Evolutionary conservation across 2,329 filamentous ascomycete species (phyloP).

Genomic region (Penicillium sp.): DNA sequence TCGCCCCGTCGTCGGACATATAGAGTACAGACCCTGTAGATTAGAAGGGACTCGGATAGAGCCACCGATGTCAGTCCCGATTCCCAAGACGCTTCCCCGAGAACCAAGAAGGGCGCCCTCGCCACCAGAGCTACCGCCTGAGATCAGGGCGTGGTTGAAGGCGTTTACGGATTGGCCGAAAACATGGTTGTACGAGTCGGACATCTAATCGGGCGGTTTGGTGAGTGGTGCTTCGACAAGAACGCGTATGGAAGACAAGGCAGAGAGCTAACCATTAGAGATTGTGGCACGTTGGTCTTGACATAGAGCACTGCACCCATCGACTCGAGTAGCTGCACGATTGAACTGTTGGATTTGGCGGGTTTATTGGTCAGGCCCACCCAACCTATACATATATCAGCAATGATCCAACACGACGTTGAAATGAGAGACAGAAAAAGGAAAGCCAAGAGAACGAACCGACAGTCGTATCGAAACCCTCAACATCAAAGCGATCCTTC

Average conservation of each 20-base stretch:
- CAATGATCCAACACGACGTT: not conserved
- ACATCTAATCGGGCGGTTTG: slow-evolving; percentile 17
- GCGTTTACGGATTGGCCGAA: slow-evolving; percentile 45
- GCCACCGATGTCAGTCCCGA: slow-evolving; percentile 50
- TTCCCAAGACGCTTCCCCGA: slow-evolving; percentile 43
- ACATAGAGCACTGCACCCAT: slow-evolving; percentile 45
- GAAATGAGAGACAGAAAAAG: not conserved
- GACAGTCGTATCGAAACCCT: slow-evolving; percentile 23
- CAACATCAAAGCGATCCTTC: slow-evolving; percentile 60
- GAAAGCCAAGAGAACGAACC: slow-evolving; percentile 10
- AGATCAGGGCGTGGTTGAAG: slow-evolving; percentile 41
- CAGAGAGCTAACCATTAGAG: slow-evolving; percentile 31
- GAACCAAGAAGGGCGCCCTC: slow-evolving; percentile 46
- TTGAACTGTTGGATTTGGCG: slow-evolving; percentile 18
- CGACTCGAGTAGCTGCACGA: slow-evolving; percentile 22
- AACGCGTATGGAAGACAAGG: not conserved
- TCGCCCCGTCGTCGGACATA: slow-evolving; percentile 26
- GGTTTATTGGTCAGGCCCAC: slow-evolving; percentile 27
- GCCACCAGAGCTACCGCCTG: slow-evolving; percentile 47
- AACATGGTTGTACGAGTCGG: slow-evolving; percentile 46
- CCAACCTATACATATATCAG: slow-evolving; percentile 38
- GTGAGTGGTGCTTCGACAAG: not conserved
- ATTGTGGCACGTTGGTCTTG: slow-evolving; percentile 48
- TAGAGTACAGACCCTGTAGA: slow-evolving; percentile 44
- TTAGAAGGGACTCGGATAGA: slow-evolving; percentile 46